These are phyloP conservation scores for Rhodotorula diobovata DNA, from an alignment of 768 basidiomycete genomes.

Conservation along the genomic window DNA sequence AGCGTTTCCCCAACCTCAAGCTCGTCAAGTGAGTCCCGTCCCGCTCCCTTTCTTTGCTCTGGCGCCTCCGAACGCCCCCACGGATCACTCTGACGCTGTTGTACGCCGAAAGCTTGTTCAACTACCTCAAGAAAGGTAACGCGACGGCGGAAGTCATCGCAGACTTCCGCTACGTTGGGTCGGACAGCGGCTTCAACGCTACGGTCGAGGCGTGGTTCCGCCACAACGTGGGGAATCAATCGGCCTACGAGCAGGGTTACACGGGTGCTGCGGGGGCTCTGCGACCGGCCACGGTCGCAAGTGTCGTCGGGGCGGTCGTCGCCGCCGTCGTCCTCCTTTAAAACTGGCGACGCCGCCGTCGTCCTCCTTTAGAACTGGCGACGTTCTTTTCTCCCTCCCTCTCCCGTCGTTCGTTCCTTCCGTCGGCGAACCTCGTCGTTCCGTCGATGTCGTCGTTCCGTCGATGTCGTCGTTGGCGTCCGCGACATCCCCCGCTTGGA, in stretches of 20 bases:
- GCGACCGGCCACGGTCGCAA: too few relatives aligned
- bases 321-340: not conserved
- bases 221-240: slow-evolving; percentile 15
- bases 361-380: too few relatives aligned
- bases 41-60: not conserved
- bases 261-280: not conserved
- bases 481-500: not conserved
- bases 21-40: not conserved
- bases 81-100: too few relatives aligned
- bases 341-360: too few relatives aligned
- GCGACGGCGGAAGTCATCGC: slow-evolving; percentile 12
- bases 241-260: slow-evolving; percentile 5
- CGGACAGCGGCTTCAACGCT: slow-evolving; percentile 13
- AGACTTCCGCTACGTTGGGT: slow-evolving; percentile 25
- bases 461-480: too few relatives aligned
- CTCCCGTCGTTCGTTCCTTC: too few relatives aligned
- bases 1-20: slow-evolving; percentile 22
- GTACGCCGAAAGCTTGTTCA: slow-evolving; percentile 5
- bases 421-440: too few relatives aligned
- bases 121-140: slow-evolving; percentile 27
- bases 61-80: too few relatives aligned
- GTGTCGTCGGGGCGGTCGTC: too few relatives aligned
- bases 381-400: too few relatives aligned
- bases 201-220: slow-evolving; percentile 35
- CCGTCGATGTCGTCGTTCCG: too few relatives aligned